Evolutionary conservation across 345 rosid species (phyloP).

Genomic region (Sisymbrium irio): DNA sequence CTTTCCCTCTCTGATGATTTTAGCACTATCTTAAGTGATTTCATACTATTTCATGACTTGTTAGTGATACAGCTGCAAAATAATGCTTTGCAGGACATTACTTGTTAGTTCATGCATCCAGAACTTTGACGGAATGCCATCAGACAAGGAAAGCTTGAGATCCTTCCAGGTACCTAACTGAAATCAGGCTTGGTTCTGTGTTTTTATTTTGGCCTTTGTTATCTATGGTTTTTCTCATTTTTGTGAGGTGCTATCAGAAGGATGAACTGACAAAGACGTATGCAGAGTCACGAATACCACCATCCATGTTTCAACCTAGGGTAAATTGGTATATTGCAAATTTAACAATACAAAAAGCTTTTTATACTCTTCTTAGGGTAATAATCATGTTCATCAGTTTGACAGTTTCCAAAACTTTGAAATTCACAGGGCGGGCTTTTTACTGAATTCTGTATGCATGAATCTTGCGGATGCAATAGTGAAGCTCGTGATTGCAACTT

Average conservation of each 20-base stretch:
- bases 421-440: constrained; percentile 64
- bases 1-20: constrained; percentile 18
- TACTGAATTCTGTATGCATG: constrained; percentile 60
- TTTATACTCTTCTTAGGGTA: constrained; percentile 19
- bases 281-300: constrained; percentile 50
- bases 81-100: constrained; percentile 56
- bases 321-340: constrained; percentile 52
- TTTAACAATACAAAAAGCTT: constrained; percentile 16
- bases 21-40: constrained; percentile 23
- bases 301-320: constrained; percentile 58
- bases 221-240: constrained; percentile 39
- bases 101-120: constrained; percentile 62
- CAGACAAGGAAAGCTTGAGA: constrained; percentile 62
- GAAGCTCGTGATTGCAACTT: constrained; percentile 47
- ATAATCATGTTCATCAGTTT: constrained; percentile 18
- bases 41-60: constrained; percentile 16
- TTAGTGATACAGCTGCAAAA: constrained; percentile 1
- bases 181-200: constrained; percentile 4
- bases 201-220: constrained; percentile 16
- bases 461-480: constrained; percentile 50
- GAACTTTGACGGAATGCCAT: constrained; percentile 51
- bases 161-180: constrained; percentile 66
- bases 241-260: constrained; percentile 60
- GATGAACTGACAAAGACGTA: constrained; percentile 70
- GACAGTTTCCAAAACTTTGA: neutral